Base-by-base conservation (phyloP, 441 rosid species). In the Aleurites moluccanus region DNA sequence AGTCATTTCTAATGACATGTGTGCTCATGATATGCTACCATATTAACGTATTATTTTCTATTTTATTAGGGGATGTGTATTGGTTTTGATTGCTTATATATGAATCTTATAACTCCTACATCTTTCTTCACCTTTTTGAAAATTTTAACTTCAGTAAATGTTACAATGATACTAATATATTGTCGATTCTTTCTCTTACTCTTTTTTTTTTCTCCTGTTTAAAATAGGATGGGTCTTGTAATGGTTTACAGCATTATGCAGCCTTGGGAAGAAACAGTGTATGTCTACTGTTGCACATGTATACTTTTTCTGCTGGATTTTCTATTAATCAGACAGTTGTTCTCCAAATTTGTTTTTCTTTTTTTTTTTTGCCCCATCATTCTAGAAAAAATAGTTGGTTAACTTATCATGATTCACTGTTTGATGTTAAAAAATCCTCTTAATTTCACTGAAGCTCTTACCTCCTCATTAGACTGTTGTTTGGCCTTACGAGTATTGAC, bases 231-330 rank as follows among this genome's bases (percentile, higher is more conserved):
- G 98, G 98, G 52, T 92, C 98, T 13, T 94, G 98, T 88, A 94
- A 94, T 79, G 98, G 98, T 79, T 78, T 94, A 71, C 97, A 94
- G 78, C 98, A 94, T 81, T 94, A 94, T 84, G 97, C 98, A 78
- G 98, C 98, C 79, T 80, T 94, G 79, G 98, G 98, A 84, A 91
- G 97, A 81, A 87, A 92, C 81, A 83, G 84, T 84, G 98, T 94
- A 86, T 25, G 94, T 73, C 81, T 75, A 68, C 81, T 78, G 40
- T 68, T 70, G 67, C 57, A 64, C 56, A 49, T 71, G 30, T 1
- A 33, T 30, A 27, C 21, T 13, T 38, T 77, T 74, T 65, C 16
- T 25, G 52, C 42, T 40, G 21, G 70, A 18, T 1, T 28, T 52
- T 74, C 57, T 55, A 35, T 62, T 44, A 49, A 44, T 53, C 33